Percentiles rank a stretch among this genome's conserved stretches.
Conservation (phyloP, 768 basidiomycete species). For the Neoboletus magnificus region DNA sequence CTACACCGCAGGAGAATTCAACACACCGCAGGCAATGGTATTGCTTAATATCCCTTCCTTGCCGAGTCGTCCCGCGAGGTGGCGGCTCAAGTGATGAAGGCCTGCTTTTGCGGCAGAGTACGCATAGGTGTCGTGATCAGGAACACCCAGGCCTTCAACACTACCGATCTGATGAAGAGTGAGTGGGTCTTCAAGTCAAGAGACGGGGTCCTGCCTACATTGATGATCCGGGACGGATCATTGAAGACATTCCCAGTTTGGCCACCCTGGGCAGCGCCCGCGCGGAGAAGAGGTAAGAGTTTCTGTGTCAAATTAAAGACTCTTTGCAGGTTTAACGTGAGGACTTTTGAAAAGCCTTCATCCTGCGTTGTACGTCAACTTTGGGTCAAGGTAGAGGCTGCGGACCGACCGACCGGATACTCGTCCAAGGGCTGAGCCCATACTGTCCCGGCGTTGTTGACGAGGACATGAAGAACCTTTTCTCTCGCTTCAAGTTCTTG, state of each 20-base stretch:
- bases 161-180: constrained; percentile 49
- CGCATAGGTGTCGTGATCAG: constrained; percentile 59
- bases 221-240: constrained; percentile 59
- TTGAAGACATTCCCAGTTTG: constrained; percentile 33
- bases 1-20: background rate
- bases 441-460: constrained; percentile 65
- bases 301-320: constrained; percentile 65
- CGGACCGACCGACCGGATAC: constrained; percentile 36
- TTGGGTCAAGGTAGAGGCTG: background rate
- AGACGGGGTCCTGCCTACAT: constrained; percentile 36
- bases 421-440: constrained; percentile 49
- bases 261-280: constrained; percentile 41
- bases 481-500: constrained; percentile 50
- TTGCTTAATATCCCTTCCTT: constrained; percentile 58
- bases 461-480: constrained; percentile 51
- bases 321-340: constrained; percentile 59
- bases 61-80: constrained; percentile 56
- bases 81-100: constrained; percentile 55
- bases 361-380: constrained; percentile 35
- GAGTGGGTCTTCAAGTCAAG: background rate
- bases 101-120: constrained; percentile 66
- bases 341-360: constrained; percentile 55
- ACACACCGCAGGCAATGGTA: constrained; percentile 57
- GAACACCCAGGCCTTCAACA: constrained; percentile 54
- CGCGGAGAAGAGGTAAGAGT: constrained; percentile 52